phyloP scores from a whole-genome alignment of 2,329 filamentous ascomycete genomes.

The Teratosphaeria gauchensis region DNA sequence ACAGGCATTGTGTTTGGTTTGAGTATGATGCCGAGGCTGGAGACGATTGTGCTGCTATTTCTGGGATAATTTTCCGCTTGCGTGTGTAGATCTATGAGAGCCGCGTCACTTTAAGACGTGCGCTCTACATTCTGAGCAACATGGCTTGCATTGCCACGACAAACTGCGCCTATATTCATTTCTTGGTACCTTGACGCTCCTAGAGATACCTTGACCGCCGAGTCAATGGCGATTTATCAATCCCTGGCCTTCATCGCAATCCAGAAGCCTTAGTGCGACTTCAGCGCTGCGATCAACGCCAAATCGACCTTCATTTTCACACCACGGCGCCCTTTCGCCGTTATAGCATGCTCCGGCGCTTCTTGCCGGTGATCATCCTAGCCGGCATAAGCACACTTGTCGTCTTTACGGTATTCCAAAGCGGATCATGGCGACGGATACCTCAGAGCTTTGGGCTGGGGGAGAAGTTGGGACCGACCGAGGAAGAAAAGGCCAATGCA shows the following conservation, averaged over 20 bases:
- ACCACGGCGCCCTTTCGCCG: constrained; percentile 17
- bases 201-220: neutral
- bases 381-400: constrained; percentile 20
- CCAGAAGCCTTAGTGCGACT: neutral
- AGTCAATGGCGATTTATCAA: neutral
- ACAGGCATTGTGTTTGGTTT: no score
- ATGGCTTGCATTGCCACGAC: neutral
- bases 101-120: neutral
- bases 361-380: constrained; percentile 15
- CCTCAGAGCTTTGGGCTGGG: constrained; percentile 33
- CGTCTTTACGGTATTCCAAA: constrained; percentile 28
- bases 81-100: neutral
- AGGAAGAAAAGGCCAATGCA: constrained; percentile 16
- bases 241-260: neutral
- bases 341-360: constrained; percentile 19
- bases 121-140: neutral
- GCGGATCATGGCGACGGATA: constrained; percentile 28
- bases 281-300: neutral
- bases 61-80: neutral
- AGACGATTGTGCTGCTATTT: no score
- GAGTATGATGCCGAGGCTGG: no score
- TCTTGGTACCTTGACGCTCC: neutral
- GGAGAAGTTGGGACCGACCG: constrained; percentile 21
- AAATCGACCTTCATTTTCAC: neutral
- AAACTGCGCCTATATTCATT: neutral